Percentiles rank a stretch among this genome's conserved stretches.
Evolutionary conservation across 23 red algal genomes (phyloP).

Genomic region (Gracilaria gracilis): DNA sequence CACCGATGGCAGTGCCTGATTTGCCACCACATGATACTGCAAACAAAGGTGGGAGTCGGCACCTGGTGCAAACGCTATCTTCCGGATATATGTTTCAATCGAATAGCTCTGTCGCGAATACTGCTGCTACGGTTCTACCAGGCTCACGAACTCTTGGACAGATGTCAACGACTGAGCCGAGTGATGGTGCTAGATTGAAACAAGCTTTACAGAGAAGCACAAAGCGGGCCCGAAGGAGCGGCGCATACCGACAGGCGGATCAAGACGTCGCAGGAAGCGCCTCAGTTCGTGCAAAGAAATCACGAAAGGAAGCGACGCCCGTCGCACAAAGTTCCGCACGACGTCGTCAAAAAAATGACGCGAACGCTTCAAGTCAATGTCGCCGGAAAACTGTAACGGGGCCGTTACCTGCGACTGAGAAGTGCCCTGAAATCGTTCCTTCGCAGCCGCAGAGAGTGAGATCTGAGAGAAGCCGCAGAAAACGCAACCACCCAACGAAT

Average conservation of each 20-base stretch:
- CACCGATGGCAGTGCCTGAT: not conserved
- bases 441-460: not conserved
- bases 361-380: not conserved
- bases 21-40: not conserved
- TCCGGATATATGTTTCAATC: not conserved
- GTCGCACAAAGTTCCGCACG: not conserved
- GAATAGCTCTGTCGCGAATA: not conserved
- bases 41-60: not conserved
- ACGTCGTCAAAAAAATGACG: not conserved
- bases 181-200: not conserved
- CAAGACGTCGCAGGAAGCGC: not conserved
- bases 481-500: not conserved
- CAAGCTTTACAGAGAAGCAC: not conserved
- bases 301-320: not conserved
- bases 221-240: not conserved
- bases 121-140: not conserved
- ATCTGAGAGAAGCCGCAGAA: not conserved
- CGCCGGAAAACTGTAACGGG: not conserved
- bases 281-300: not conserved
- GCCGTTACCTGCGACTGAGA: not conserved
- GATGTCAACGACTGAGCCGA: not conserved
- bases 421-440: not conserved
- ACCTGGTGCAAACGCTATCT: not conserved
- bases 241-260: not conserved
- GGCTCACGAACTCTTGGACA: not conserved